These are phyloP conservation scores for Alliaria petiolata DNA, from an alignment of 345 rosid genomes.

Conservation along the genomic window DNA sequence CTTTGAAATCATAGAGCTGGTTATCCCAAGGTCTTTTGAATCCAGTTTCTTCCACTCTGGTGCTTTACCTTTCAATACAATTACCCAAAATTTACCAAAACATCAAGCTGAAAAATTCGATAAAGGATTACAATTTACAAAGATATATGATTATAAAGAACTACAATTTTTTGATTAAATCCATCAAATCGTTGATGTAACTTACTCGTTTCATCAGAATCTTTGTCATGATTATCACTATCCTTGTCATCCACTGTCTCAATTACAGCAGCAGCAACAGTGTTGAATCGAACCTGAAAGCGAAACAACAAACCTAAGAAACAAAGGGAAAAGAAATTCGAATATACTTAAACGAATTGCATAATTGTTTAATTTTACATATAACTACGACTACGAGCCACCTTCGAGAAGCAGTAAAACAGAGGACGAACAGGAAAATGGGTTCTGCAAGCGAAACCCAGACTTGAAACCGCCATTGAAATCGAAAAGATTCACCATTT, in stretches of 20 bases:
- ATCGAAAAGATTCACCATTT: slow-evolving; percentile 25
- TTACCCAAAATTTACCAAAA: slow-evolving; percentile 6
- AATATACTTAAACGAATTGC: neutral
- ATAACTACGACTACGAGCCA: neutral
- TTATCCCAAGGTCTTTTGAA: slow-evolving; percentile 46
- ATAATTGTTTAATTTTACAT: neutral
- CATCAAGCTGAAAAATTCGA: no score
- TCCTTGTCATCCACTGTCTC: slow-evolving; percentile 33
- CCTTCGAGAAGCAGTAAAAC: slow-evolving; percentile 41
- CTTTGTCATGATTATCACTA: slow-evolving; percentile 1
- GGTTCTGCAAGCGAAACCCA: slow-evolving; percentile 41
- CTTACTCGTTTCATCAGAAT: neutral
- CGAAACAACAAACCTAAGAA: neutral
- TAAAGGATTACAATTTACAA: no score
- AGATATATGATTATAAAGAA: neutral
- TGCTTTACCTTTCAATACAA: slow-evolving; percentile 21
- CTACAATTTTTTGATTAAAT: neutral
- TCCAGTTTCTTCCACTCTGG: slow-evolving; percentile 45
- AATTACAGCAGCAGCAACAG: slow-evolving; percentile 36
- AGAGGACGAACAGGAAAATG: slow-evolving; percentile 36
- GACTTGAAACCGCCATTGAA: slow-evolving; percentile 44
- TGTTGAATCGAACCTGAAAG: slow-evolving; percentile 32
- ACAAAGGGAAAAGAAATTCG: neutral
- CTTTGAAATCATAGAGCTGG: slow-evolving; percentile 35
- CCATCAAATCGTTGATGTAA: neutral